phyloP scores from a whole-genome alignment of 2,329 filamentous ascomycete genomes.

The Chrysoporthe austroafricana region DNA sequence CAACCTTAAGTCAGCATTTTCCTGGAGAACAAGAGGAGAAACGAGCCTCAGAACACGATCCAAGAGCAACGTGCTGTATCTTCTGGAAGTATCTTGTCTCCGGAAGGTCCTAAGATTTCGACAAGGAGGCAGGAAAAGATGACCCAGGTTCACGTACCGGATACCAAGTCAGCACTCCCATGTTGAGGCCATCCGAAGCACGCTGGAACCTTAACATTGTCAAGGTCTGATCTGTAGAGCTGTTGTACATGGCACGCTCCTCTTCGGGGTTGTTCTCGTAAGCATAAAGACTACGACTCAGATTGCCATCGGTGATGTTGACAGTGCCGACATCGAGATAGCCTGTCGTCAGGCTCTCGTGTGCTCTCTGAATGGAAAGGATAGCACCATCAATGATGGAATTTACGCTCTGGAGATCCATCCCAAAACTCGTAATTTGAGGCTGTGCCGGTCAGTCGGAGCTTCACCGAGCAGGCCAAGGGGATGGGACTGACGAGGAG shows the following conservation, averaged over 20 bases:
- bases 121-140: background rate
- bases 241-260: conserved; percentile 70
- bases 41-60: no score
- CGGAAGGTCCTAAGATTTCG: background rate
- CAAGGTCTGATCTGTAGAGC: conserved; percentile 72
- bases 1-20: background rate
- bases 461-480: background rate
- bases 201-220: conserved; percentile 77
- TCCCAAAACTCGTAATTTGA: conserved; percentile 86
- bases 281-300: conserved; percentile 82
- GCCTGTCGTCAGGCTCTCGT: conserved; percentile 69
- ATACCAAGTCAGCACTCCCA: conserved; percentile 88
- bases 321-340: conserved; percentile 66
- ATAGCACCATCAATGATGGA: conserved; percentile 88
- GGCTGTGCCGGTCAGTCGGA: conserved; percentile 46
- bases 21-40: background rate
- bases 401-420: conserved; percentile 82
- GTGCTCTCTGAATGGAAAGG: conserved; percentile 78
- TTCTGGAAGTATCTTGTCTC: no score
- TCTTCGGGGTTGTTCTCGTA: conserved; percentile 80
- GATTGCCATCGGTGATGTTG: conserved; percentile 71
- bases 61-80: no score
- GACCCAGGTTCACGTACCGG: conserved; percentile 48
- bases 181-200: conserved; percentile 70
- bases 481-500: conserved; percentile 54